Percentiles rank a stretch among this genome's conserved stretches.
Evolutionary conservation across 2,329 filamentous ascomycete genomes (phyloP).

Genomic region (Penicillium sp.): DNA sequence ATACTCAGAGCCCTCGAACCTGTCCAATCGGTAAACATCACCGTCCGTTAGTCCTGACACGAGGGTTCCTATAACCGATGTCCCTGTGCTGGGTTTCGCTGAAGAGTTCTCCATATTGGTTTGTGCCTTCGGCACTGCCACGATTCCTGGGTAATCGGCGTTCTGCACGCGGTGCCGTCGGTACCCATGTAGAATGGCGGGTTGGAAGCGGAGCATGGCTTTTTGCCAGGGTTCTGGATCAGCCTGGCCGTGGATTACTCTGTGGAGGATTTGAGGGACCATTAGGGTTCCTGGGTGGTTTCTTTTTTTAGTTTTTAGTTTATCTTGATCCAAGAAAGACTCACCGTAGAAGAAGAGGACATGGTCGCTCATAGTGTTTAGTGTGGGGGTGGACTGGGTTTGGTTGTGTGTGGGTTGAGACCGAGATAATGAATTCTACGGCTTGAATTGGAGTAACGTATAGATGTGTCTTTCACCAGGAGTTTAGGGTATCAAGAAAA

Average conservation of each 20-base stretch:
- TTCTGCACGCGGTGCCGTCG: constrained; percentile 65
- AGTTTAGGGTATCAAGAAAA: neutral
- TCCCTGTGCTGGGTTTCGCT: neutral
- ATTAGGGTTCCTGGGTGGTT: constrained; percentile 58
- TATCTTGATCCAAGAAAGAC: neutral
- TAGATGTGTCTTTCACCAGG: neutral
- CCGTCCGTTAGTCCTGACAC: constrained; percentile 74
- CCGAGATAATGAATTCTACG: neutral
- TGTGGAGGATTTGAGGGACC: constrained; percentile 82
- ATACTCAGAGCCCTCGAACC: constrained; percentile 80
- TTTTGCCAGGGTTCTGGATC: constrained; percentile 51
- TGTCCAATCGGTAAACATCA: constrained; percentile 72
- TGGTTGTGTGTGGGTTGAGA: neutral
- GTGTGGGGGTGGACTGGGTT: neutral
- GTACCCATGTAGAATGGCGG: constrained; percentile 72
- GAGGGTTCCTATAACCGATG: constrained; percentile 69
- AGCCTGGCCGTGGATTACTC: constrained; percentile 68
- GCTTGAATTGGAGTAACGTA: neutral
- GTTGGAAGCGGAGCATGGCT: constrained; percentile 60
- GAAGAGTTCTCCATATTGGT: neutral
- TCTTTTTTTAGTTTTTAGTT: neutral
- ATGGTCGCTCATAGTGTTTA: constrained; percentile 45
- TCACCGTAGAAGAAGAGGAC: constrained; percentile 64
- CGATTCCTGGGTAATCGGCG: constrained; percentile 80
- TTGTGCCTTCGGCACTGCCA: constrained; percentile 29